phyloP scores from a whole-genome alignment of 164 flowering plant species.

The Litsea cubeba region DNA sequence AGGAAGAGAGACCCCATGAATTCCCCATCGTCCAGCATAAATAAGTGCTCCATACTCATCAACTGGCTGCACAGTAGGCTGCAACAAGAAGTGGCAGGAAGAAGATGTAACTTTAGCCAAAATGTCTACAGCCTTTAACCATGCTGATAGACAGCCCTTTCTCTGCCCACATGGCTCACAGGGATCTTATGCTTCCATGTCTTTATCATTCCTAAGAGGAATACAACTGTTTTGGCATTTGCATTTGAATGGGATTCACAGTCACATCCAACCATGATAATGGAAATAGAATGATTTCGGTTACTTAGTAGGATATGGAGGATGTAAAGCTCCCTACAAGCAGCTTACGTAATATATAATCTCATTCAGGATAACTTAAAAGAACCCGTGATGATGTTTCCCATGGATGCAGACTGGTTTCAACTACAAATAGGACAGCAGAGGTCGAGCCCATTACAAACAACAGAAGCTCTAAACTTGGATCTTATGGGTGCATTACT shows the following conservation, averaged over 20 bases:
- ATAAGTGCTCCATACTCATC: conserved; percentile 92
- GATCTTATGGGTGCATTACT: too few relatives aligned
- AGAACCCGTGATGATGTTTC: neutral
- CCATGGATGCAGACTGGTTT: neutral
- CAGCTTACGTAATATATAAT: neutral
- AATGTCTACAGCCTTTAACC: neutral
- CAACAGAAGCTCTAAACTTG: too few relatives aligned
- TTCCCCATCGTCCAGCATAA: conserved; percentile 92
- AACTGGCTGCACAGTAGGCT: conserved; percentile 63
- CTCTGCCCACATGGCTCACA: neutral
- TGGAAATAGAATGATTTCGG: too few relatives aligned
- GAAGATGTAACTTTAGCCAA: conserved; percentile 7
- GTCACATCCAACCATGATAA: too few relatives aligned
- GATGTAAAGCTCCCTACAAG: neutral
- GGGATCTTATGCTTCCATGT: neutral
- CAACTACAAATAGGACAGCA: neutral
- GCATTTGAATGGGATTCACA: too few relatives aligned
- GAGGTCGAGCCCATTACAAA: too few relatives aligned
- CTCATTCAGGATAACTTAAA: too few relatives aligned
- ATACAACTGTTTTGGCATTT: neutral
- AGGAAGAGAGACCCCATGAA: conserved; percentile 79
- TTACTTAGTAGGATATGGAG: too few relatives aligned
- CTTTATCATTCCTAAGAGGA: neutral
- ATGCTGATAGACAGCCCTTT: neutral
- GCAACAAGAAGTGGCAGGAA: conserved; percentile 15